Conservation (phyloP, 345 rosid genomes). For the Excoecaria cochinchinensis region DNA sequence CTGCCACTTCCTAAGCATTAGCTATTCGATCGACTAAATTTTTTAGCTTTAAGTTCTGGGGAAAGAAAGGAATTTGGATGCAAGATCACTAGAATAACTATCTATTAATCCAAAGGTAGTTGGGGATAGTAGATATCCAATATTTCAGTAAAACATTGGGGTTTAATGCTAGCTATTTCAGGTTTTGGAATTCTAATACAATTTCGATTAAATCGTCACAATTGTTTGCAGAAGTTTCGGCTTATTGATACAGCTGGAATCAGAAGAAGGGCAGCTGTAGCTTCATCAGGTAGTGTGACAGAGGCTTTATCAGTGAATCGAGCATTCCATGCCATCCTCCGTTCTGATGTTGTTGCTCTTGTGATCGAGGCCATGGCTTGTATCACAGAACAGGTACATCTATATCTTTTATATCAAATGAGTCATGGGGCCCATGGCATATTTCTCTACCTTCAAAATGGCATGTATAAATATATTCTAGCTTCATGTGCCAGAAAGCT, state of each 20-base stretch:
- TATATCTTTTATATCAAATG: constrained; percentile 2
- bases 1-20: background rate
- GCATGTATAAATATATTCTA: background rate
- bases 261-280: constrained; percentile 84
- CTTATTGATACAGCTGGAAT: constrained; percentile 98
- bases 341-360: constrained; percentile 94
- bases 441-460: background rate
- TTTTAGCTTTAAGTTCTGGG: background rate
- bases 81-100: background rate
- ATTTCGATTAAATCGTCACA: constrained; percentile 1
- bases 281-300: constrained; percentile 84
- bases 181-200: background rate
- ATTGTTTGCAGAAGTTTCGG: constrained; percentile 67
- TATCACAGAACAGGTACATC: constrained; percentile 86
- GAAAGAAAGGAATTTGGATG: background rate
- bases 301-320: constrained; percentile 92
- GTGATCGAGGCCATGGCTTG: constrained; percentile 97
- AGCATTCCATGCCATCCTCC: constrained; percentile 89
- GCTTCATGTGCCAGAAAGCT: background rate
- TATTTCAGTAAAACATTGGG: background rate
- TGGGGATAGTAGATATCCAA: background rate
- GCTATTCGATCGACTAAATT: background rate
- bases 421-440: background rate
- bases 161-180: background rate
- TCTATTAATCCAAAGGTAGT: background rate